Percentiles rank a stretch among this genome's conserved stretches.
These are phyloP conservation scores for Vanrija sp. DNA, from an alignment of 1,284 basidiomycete genomes.

Conservation along the genomic window DNA sequence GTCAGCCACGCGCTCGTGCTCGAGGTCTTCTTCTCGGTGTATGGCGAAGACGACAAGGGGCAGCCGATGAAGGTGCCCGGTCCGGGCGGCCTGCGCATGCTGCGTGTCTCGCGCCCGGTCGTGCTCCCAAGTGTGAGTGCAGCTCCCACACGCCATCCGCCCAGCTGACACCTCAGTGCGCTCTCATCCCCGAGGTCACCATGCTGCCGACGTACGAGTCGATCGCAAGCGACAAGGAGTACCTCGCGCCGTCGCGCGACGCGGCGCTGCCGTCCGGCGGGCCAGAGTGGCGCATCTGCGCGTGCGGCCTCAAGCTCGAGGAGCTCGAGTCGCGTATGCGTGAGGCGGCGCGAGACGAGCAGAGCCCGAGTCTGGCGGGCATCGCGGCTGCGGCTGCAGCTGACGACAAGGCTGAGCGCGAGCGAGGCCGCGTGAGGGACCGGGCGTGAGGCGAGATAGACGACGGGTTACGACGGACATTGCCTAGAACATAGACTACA, in stretches of 20 bases:
- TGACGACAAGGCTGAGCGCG: conserved; percentile 1
- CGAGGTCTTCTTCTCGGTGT: conserved; percentile 35
- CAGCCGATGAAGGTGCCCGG: conserved; percentile 10
- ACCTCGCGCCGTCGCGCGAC: conserved; percentile 1
- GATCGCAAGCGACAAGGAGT: conserved; percentile 1
- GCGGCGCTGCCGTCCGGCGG: background rate
- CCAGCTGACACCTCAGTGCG: background rate
- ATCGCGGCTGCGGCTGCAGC: conserved; percentile 1
- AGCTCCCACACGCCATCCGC: background rate
- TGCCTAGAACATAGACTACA: too few relatives aligned
- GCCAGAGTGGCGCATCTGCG: conserved; percentile 22
- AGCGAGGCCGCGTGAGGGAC: conserved; percentile 5
- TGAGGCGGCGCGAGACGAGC: background rate
- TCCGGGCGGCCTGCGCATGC: conserved; percentile 26
- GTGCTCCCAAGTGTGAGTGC: conserved; percentile 32
- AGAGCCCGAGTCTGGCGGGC: background rate
- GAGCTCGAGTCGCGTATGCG: conserved; percentile 29
- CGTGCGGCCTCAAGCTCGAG: conserved; percentile 31
- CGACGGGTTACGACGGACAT: too few relatives aligned
- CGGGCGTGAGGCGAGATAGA: too few relatives aligned
- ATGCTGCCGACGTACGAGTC: conserved; percentile 13
- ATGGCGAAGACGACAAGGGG: conserved; percentile 24
- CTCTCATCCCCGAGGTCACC: conserved; percentile 11
- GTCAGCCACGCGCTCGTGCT: conserved; percentile 31
- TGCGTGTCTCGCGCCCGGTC: conserved; percentile 26